Evolutionary conservation across 805 yeast species (phyloP), one percentile per base, ranked within the genome.

Genomic region (Saccharomycopsis fodiens): DNA sequence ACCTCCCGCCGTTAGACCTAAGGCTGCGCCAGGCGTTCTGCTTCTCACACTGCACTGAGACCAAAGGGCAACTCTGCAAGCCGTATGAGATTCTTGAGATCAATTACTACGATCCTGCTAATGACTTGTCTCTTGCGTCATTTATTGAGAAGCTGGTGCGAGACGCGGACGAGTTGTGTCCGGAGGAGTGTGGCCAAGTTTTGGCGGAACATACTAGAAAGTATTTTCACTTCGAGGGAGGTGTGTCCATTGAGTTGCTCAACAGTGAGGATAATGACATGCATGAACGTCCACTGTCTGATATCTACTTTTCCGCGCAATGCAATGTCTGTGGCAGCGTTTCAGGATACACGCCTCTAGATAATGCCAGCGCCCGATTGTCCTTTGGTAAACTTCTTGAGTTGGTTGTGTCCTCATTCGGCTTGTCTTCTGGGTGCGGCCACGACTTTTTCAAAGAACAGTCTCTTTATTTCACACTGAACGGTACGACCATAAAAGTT

Each of bases 331-430:
- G 99, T 60, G 75, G 79, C 10, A 73, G 71, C 30, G 69, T 82
- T 0, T 79, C 95, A 2, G 93, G 96, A 0, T 78, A 82, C 4
- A 65, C 81, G 10, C 85, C 85, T 16, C 78, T 94, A 81, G 83
- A 85, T 55, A 89, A 86, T 40, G 79, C 79, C 34, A 80, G 97
- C 0, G 88, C 94, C 82, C 86, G 81, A 57, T 81, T 80, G 52
- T 91, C 97, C 0, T 82, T 93, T 62, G 98, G 97, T 0, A 94
- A 94, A 59, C 93, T 85, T 59, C 66, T 93, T 20, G 97, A 93
- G 64, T 66, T 89, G 19, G 69, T 83, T 25, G 88, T 89, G 59
- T 87, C 95, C 85, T 32, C 36, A 76, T 82, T 45, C 69, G 73
- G 16, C 93, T 32, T 15, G 8, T 7, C 20, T 32, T 15, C 20